Base-by-base conservation (phyloP, 192 early-diverging fungal species). In the Paraglomus brasilianum region DNA sequence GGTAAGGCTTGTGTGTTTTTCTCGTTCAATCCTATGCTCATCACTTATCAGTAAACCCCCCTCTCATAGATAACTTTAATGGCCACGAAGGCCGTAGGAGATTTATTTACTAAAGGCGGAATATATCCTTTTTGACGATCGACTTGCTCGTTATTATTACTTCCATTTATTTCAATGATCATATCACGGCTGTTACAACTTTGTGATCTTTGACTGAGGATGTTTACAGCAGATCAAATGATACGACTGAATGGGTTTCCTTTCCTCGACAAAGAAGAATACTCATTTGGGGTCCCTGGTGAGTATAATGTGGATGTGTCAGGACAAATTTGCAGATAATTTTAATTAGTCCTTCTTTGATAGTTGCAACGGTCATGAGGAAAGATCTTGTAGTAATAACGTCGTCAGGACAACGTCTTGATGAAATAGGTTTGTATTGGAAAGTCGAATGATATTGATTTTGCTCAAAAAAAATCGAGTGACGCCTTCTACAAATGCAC, bases 211-310 rank as follows among this genome's bases (percentile, higher is more conserved):
- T 69, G 57, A 69, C 24, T 44, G 44, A 57, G 11, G 4, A 11
- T 24, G n/a, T 56, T 24, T 69, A 69, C 67, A 61, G 82, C 86
- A 13, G 91, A 94, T 72, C 87, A 88, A 40, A 85, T 89, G 47
- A 93, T 94, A 41, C 81, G 86, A 47, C 73, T 92, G 49, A 91
- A 92, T 53, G 89, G 89, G 3, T 81, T 89, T 56, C 92, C 92
- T 5, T 90, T 91, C 63, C 72, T 91, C 39, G 90, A 91, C 70
- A 91, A 90, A 45, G 85, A 85, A 41, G 87, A 89, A 24, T 80
- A 87, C 66, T 77, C 81, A n/a, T 83, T 87, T 71, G 85, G 82
- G 8, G 81, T 80, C 5, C 80, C 81, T 60, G 76, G 75, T 76
- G 68, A 36, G 11, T 22, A 6, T 22, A 10, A 58, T 42, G 15